A percentile compares a stretch with the other conserved stretches of the same genome.
Conservation (phyloP, 768 basidiomycete genomes). For the Naganishia vishniacii region DNA sequence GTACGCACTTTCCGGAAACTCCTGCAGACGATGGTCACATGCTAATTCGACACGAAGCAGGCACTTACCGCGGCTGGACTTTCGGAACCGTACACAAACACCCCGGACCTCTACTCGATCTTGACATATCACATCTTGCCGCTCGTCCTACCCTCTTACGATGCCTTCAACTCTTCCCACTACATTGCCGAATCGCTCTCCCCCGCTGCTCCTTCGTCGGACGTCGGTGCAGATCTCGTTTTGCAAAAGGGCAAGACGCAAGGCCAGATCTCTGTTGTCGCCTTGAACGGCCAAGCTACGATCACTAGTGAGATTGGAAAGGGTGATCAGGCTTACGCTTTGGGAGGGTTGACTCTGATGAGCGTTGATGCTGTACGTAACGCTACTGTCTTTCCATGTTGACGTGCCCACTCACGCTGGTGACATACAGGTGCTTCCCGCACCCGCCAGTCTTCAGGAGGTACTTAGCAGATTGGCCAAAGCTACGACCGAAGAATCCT, state of each 20-base stretch:
- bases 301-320: neutral
- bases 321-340: neutral
- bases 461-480: conserved; percentile 20
- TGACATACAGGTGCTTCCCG: neutral
- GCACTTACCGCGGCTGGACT: conserved; percentile 22
- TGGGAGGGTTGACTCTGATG: conserved; percentile 25
- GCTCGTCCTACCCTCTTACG: conserved; percentile 2
- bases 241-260: conserved; percentile 11
- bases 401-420: neutral
- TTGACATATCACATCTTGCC: conserved; percentile 26
- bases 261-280: conserved; percentile 12
- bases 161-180: conserved; percentile 16
- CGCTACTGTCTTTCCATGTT: neutral
- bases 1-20: too few species aligned
- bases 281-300: conserved; percentile 10
- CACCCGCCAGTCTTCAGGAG: conserved; percentile 14
- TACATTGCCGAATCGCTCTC: conserved; percentile 19
- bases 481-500: conserved; percentile 16
- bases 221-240: conserved; percentile 9
- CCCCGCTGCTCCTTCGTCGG: conserved; percentile 1
- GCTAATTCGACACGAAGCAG: too few species aligned
- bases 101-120: conserved; percentile 23
- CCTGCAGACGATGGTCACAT: too few species aligned
- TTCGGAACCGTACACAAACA: conserved; percentile 4
- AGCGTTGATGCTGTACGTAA: conserved; percentile 23